Base-by-base conservation (phyloP, 495 filamentous ascomycete species). In the Penicillium riverlandense region DNA sequence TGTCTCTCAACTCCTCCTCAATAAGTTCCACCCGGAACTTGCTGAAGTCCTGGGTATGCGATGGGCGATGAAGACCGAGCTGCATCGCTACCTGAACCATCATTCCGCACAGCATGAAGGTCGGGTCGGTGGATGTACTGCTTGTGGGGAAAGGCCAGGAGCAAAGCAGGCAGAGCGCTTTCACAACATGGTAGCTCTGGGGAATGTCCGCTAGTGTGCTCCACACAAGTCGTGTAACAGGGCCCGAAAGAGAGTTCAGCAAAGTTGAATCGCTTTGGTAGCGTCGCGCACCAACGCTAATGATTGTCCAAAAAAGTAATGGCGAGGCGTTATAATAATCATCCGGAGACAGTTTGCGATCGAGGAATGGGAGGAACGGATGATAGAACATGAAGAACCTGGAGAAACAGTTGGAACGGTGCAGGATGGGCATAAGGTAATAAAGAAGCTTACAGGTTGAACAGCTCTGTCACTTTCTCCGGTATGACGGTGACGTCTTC, bases 61-160 rank as follows among this genome's bases (percentile, higher is more conserved):
- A 90, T 7, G 90, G 90, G 15, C 89, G 81, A 55, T 96, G 90
- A 38, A 96, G 77, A 38, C 90, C 90, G 44, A 91, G 85, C 49
- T 91, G 88, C 64, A 90, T 90, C 11, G 90, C 86, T 41, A 90
- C 81, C 60, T 95, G 89, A 75, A 95, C 85, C 89, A 95, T 90
- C 54, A 92, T 76, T 27, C 90, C 90, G 54, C 84, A 82, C 9
- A 95, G 71, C 67, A 94, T 95, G 54, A 94, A 90, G 0, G 90
- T 95, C 2, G 88, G 87, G 60, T 96, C 90, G 7, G 79, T 80
- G 5, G 86, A 85, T 7, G 88, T 94, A 14, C 84, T 91, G 60
- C 84, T 90, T 4, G 83, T 88, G 5, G 90, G 90, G 15, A 95
- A 75, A 9, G 90, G 90, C 90, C 90, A 96, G 7, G 85, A 85